These are phyloP conservation scores for Kentomonas sorsogonicus DNA, from an alignment of 208 protist species.

Conservation along the genomic window DNA sequence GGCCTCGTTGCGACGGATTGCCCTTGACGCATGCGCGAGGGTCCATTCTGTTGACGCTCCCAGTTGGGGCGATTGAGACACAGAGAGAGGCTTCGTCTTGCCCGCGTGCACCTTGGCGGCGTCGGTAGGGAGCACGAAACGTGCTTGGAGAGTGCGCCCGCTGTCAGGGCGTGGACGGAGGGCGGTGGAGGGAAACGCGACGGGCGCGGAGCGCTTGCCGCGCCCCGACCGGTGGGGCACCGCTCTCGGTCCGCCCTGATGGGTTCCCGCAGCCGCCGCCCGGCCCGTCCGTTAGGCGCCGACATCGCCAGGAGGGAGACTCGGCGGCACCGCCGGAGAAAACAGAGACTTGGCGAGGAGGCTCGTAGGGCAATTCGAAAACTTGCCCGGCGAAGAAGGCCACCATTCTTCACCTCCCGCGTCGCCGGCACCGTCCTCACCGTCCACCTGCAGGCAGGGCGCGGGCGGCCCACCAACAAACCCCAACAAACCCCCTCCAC, in stretches of 20 bases:
- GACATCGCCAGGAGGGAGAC: conserved; percentile 6
- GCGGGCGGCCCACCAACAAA: no score
- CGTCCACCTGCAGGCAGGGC: conserved; percentile 26
- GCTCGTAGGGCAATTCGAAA: conserved; percentile 63
- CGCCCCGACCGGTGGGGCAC: conserved; percentile 11
- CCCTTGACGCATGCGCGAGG: conserved; percentile 30
- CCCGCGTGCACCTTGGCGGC: conserved; percentile 19
- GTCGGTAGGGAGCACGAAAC: conserved; percentile 42
- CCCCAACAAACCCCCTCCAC: no score
- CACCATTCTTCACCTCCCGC: conserved; percentile 31
- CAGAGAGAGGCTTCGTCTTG: conserved; percentile 34
- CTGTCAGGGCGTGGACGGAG: conserved; percentile 27
- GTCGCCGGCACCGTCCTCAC: conserved; percentile 1
- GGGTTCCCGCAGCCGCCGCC: not conserved
- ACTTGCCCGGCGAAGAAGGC: conserved; percentile 35
- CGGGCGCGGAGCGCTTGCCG: not conserved
- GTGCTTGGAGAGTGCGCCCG: conserved; percentile 19
- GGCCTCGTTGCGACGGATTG: conserved; percentile 42
- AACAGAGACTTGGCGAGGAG: conserved; percentile 64
- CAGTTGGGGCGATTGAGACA: conserved; percentile 43
- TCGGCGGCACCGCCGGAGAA: conserved; percentile 17
- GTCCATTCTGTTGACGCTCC: conserved; percentile 15
- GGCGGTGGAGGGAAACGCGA: conserved; percentile 21
- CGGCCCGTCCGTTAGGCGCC: not conserved
- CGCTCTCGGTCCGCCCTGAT: not conserved